phyloP scores from a whole-genome alignment of 306 rosid species.

The Astragalus membranaceus region DNA sequence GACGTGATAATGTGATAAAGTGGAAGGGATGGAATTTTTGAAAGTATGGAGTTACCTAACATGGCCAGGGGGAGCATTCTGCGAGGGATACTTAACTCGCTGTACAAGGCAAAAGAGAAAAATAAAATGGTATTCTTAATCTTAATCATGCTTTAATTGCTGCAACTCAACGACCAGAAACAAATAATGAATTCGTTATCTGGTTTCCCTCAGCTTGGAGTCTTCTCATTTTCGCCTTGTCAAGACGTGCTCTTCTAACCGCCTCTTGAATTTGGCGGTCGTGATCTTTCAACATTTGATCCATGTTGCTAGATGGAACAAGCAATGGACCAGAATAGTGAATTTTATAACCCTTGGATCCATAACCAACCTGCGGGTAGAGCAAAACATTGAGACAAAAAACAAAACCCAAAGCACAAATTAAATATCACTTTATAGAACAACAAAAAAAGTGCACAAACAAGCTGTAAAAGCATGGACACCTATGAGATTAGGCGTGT shows the following conservation, averaged over 20 bases:
- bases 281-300: slow-evolving; percentile 96
- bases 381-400: slow-evolving; percentile 5
- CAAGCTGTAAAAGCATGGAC: no score
- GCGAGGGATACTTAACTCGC: slow-evolving; percentile 34
- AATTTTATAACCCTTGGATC: slow-evolving; percentile 90
- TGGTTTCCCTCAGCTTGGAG: slow-evolving; percentile 78
- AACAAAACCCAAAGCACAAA: slow-evolving; percentile 2
- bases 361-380: slow-evolving; percentile 62
- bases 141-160: slow-evolving; percentile 18
- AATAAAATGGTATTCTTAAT: slow-evolving; percentile 7
- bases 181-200: slow-evolving; percentile 73
- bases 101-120: slow-evolving; percentile 34
- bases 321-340: slow-evolving; percentile 96
- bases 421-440: not conserved
- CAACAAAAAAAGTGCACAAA: no score
- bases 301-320: slow-evolving; percentile 91
- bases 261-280: slow-evolving; percentile 98
- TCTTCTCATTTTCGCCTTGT: slow-evolving; percentile 81
- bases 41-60: slow-evolving; percentile 49
- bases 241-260: slow-evolving; percentile 76
- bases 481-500: no score
- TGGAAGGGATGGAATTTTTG: slow-evolving; percentile 20
- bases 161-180: slow-evolving; percentile 76
- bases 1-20: slow-evolving; percentile 11
- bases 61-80: slow-evolving; percentile 31